Base-by-base conservation (phyloP, 2,329 filamentous ascomycete species). In the Teratosphaeria pseudoeucalypti region DNA sequence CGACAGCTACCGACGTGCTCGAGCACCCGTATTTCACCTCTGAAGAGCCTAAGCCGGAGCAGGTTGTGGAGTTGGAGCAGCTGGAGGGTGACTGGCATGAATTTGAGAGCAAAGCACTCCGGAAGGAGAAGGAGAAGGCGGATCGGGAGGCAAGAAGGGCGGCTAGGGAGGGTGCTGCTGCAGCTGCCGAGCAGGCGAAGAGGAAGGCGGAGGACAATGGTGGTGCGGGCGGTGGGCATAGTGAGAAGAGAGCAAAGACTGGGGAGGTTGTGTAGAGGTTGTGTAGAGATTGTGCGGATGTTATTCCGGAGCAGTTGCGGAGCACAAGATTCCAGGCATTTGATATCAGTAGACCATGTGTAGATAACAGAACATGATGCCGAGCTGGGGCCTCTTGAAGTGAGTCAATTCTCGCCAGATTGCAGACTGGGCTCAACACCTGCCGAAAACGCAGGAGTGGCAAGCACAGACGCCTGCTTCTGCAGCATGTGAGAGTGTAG, bases 31-130 rank as follows among this genome's bases (percentile, higher is more conserved):
- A 99, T 76, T 99, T 99, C 71, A 86, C 83, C 4, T 80, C 80
- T 43, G 94, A 99, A 74, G 85, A 90, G 66, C 92, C 94, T 19
- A 74, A 79, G 58, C 80, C 92, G 26, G 83, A 82, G 68, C 90
- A 95, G 70, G 89, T 91, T 49, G 79, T 86, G 64, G 92, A 96
- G 85, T 82, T 99, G 56, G 85, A 87, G 61, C 79, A 86, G 55
- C 81, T 99, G 34, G 85, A 94, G 67, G 94, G 94, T 26, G 94
- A 99, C 68, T 99, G 94, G 94, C 94, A 99, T 71, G 94, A 99
- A 72, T 96, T 97, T 69, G 94, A 99, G 76, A 95, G 90, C 59
- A 99, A 99, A 76, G 92, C 91, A 16, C 80, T 96, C 29, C 82
- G 94, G 34, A 94, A 94, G 66, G 92, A 96, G 73, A 92, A 91